A percentile compares a stretch with the other conserved stretches of the same genome.
Conservation (phyloP, 169 alveolate genomes). For the Eimeria necatrix region DNA sequence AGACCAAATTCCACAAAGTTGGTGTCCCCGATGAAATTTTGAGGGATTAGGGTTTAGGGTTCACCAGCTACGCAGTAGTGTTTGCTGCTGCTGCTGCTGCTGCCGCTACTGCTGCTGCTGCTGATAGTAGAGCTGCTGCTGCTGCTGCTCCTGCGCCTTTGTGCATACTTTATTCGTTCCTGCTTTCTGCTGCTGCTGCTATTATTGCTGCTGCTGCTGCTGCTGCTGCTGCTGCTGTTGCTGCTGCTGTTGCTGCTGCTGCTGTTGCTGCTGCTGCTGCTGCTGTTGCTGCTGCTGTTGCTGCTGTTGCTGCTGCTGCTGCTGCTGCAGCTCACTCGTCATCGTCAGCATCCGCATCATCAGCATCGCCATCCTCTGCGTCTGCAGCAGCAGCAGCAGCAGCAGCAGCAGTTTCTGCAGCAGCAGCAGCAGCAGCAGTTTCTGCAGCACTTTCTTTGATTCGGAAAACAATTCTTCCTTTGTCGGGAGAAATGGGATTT, state of each 20-base stretch:
- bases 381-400: constrained; percentile 26
- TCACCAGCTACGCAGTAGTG: too few species aligned
- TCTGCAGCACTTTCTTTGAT: not conserved
- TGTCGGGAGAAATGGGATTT: not conserved
- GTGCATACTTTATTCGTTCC: too few species aligned
- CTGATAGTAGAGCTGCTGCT: too few species aligned
- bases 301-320: not conserved
- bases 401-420: constrained; percentile 7
- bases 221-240: too few species aligned
- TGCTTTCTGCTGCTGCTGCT: too few species aligned
- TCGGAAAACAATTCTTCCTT: constrained; percentile 27
- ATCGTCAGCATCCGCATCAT: not conserved
- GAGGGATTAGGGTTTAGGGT: too few species aligned
- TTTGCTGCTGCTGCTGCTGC: too few species aligned
- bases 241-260: not conserved
- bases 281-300: not conserved
- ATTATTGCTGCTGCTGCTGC: constrained; percentile 1
- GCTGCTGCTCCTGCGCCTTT: too few species aligned
- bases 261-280: not conserved
- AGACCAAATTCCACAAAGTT: too few species aligned
- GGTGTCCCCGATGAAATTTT: too few species aligned
- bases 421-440: constrained; percentile 14
- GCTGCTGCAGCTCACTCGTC: not conserved
- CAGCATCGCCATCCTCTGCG: not conserved
- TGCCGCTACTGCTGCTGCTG: too few species aligned